Evolutionary conservation across 495 filamentous ascomycete genomes (phyloP), one percentile per base, ranked within the genome.

Genomic region (Penicillium lividum): DNA sequence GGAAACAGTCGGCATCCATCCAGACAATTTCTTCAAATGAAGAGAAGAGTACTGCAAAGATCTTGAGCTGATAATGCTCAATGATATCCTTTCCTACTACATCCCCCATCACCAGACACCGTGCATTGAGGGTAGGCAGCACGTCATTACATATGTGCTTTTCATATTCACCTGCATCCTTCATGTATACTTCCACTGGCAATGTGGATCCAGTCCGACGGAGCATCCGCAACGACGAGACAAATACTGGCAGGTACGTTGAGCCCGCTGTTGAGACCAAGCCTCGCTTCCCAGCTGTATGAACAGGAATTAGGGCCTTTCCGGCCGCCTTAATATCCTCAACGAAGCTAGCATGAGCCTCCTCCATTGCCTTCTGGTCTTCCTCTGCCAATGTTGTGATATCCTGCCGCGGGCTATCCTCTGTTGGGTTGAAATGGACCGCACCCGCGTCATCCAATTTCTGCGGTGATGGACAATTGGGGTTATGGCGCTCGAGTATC

Each of bases 1-100:
- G 81, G 42, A 87, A 78, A 53, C 72, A 76, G 60, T 87, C 84
- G 34, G 81, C 79, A 62, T 88, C 85, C 71, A 88, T 80, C 71
- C 84, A 85, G 27, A 88, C 75, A 3, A 88, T 71, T 51, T 83
- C 70, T 62, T 84, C 78, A 44, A 87, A 88, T 9, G 79, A 78
- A 0, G 82, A 86, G 62, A 86, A 82, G 1, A 86, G 71, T 5
- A 87, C 75, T 3, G 85, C 78, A 54, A 87, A 78, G n/a, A 75
- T 68, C 67, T 87, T 87, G 60, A 84, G 78, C 62, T 88, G 85
- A 59, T 77, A 87, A 52, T 77, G 72, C 59, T 66, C 71, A 53
- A 80, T 76, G 8, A 64, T 53, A 10, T 72, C 64, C 33, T 71
- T 72, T 8, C 73, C 75, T 11, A 80, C 56, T 7, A 82, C 61